Evolutionary conservation across 2,329 filamentous ascomycete species (phyloP), one percentile per base, ranked within the genome.

Genomic region (Pseudophaeomoniella oleicola): DNA sequence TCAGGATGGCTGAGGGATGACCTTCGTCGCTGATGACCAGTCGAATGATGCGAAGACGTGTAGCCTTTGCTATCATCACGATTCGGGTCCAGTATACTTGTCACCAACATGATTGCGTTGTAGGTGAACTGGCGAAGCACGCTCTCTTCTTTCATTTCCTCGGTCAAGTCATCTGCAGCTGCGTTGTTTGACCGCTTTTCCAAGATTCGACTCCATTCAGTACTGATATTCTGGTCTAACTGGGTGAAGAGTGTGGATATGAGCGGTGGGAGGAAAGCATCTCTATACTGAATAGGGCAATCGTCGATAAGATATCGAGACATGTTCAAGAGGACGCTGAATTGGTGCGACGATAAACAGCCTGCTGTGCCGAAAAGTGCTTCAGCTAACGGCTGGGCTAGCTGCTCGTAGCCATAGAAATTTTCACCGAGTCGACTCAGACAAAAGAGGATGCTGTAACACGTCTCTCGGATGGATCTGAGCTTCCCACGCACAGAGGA

Each of bases 131-230:
- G 86, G 14, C 90, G 76, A 32, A 98, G 64, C 18, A 98, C 92
- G 51, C 88, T 96, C 56, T 98, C 90, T 4, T 84, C 79, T 59
- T 94, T 94, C 90, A 98, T 98, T 61, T 98, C 90, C 46, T 94
- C 86, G 1, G 82, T 83, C 37, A 98, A 63, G 41, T 83, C 82
- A 38, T 87, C 84, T 14, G 78, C 78, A 3, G 78, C 78, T 10
- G 75, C 63, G 14, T 62, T 64, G 46, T 81, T 71, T 43, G 74
- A 63, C 43, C 70, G 62, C 51, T 64, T 51, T 49, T 60, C 47
- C 53, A 66, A 48, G 39, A 94, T 75, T 45, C 75, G 74, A 42
- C 79, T 74, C 90, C 90, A 98, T 54, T 96, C 88, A 0, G 72
- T 67, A 19, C 75, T 81, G 44, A 96, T 82, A 60, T 96, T 96